A percentile compares a stretch with the other conserved stretches of the same genome.
These are phyloP conservation scores for Colletotrichum sp. DNA, from an alignment of 2,329 filamentous ascomycete species.

Conservation along the genomic window DNA sequence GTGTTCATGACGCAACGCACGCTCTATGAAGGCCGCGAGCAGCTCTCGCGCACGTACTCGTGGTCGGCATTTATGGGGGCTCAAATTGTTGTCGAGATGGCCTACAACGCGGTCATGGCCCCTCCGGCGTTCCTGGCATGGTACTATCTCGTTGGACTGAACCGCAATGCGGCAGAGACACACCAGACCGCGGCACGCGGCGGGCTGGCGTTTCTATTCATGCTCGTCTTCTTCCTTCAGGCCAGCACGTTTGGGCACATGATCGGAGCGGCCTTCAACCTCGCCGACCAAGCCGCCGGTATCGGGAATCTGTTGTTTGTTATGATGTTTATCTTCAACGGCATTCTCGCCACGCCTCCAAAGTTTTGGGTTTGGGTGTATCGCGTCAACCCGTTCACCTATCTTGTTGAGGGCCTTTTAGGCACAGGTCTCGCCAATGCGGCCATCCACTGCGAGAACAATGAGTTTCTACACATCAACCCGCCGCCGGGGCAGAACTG, in stretches of 20 bases:
- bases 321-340: slow-evolving; percentile 69
- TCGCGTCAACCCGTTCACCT: slow-evolving; percentile 75
- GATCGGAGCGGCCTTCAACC: slow-evolving; percentile 66
- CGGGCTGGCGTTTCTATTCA: slow-evolving; percentile 66
- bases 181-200: slow-evolving; percentile 53
- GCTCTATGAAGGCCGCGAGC: slow-evolving; percentile 71
- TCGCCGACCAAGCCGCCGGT: slow-evolving; percentile 67
- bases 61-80: slow-evolving; percentile 70
- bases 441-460: slow-evolving; percentile 62
- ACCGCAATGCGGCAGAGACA: slow-evolving; percentile 60
- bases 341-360: slow-evolving; percentile 76
- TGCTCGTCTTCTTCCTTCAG: slow-evolving; percentile 69
- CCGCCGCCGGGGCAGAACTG: slow-evolving; percentile 61
- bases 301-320: slow-evolving; percentile 68
- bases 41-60: slow-evolving; percentile 67
- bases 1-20: slow-evolving; percentile 69
- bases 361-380: slow-evolving; percentile 83
- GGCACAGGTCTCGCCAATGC: slow-evolving; percentile 68
- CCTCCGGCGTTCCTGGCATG: slow-evolving; percentile 67
- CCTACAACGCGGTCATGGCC: slow-evolving; percentile 67
- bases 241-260: slow-evolving; percentile 70
- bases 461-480: slow-evolving; percentile 69
- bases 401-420: slow-evolving; percentile 71
- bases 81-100: slow-evolving; percentile 71
- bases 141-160: slow-evolving; percentile 72